Evolutionary conservation across 139 green algal species (phyloP), one percentile per base, ranked within the genome.

Genomic region (Chlorella sp.): DNA sequence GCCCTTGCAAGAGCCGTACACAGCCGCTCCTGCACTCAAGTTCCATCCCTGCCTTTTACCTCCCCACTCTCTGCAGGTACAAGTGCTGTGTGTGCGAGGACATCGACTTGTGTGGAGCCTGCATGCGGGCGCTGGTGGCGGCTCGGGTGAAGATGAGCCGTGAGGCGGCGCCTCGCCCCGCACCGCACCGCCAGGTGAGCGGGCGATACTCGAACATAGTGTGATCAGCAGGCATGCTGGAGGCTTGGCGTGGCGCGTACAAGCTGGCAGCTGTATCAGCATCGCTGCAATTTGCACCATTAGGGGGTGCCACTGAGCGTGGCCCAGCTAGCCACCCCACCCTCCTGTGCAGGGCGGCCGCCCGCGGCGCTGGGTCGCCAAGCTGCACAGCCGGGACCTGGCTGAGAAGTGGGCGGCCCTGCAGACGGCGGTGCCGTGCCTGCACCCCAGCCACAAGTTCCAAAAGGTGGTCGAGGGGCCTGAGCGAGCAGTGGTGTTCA

Each of bases 81-180:
- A 89, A 89, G 47, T 89, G 86, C 63, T 73, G 21, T 17, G 75
- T 86, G 1, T 90, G 86, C 36, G 74, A 85, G 16, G 86, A 90
- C 69, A 86, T 79, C 4, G 86, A 90, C 47, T 36, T 90, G 25
- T 90, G 86, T 47, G 51, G 60, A 23, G 15, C 34, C 39, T 90
- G 86, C 73, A 82, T 89, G 78, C 68, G 87, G 0, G 85, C 78
- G 0, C 78, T 90, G 41, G 76, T 90, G 30, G 56, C 78, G 4
- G 87, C 87, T 16, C 65, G 86, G 9, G 57, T 90, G 38, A 86
- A 87, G 62, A 68, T 90, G 73, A 47, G 74, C 0, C 51, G 70
- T 6, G 84, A 90, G 20, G 47, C 72, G 36, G 69, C 47, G 21
- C 32, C 62, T 5, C 36, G 74, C 38, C 55, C 69, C 4, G 25